phyloP scores from a whole-genome alignment of 2,329 filamentous ascomycete species.

The Colletotrichum orbiculare region DNA sequence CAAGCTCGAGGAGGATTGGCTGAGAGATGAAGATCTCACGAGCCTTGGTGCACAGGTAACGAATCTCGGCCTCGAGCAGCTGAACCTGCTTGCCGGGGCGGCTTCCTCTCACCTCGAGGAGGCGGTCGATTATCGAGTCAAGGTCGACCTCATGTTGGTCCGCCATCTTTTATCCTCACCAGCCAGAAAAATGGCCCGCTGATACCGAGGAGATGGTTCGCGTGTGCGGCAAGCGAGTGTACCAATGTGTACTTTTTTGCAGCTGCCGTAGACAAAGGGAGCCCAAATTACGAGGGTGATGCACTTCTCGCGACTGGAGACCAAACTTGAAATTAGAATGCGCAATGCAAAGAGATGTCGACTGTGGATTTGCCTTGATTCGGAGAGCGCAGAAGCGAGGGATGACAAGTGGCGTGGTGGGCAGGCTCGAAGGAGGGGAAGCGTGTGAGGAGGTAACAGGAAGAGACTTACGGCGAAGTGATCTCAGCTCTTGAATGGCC shows the following conservation, averaged over 20 bases:
- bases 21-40: conserved; percentile 99
- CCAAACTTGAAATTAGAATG: conserved; percentile 19
- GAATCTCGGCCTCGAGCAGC: conserved; percentile 94
- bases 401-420: conserved; percentile 14
- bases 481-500: conserved; percentile 37
- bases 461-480: conserved; percentile 37
- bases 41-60: conserved; percentile 97
- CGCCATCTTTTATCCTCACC: conserved; percentile 64
- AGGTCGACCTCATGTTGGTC: conserved; percentile 91
- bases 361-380: neutral
- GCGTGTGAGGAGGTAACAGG: conserved; percentile 1
- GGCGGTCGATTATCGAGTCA: conserved; percentile 98
- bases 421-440: conserved; percentile 27
- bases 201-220: conserved; percentile 41
- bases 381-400: neutral
- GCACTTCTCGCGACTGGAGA: conserved; percentile 38
- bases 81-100: conserved; percentile 98
- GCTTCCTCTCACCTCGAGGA: conserved; percentile 97
- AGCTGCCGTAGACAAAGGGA: conserved; percentile 34
- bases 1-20: conserved; percentile 95
- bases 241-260: conserved; percentile 23
- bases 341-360: neutral
- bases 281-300: conserved; percentile 37
- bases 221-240: conserved; percentile 28
- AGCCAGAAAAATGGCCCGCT: conserved; percentile 55